These are phyloP conservation scores for Trichoderma gracile DNA, from an alignment of 2,329 filamentous ascomycete species.

Conservation along the genomic window DNA sequence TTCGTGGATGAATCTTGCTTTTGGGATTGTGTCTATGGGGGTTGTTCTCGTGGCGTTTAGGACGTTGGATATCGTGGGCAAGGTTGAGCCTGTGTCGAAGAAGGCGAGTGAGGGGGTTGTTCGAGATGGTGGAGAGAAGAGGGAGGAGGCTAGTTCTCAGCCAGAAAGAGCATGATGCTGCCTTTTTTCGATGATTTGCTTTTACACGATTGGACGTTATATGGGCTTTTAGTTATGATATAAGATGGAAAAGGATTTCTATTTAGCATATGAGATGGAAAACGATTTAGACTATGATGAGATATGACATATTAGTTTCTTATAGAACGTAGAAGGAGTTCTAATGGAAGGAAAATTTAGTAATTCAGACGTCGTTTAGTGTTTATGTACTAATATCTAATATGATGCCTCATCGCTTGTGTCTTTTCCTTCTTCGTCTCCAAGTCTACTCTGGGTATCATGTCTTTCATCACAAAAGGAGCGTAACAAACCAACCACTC, in stretches of 20 bases:
- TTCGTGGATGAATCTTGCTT: conserved; percentile 54
- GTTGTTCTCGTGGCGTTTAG: conserved; percentile 52
- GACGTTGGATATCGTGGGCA: conserved; percentile 55
- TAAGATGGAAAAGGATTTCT: too few relatives aligned
- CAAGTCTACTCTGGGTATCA: conserved; percentile 21
- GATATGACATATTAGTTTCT: too few relatives aligned
- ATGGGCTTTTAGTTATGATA: neutral
- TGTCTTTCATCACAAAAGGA: conserved; percentile 20
- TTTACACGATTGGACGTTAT: neutral
- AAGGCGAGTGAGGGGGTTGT: neutral
- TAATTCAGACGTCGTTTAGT: neutral
- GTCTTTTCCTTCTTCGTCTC: neutral
- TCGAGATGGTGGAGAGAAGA: neutral
- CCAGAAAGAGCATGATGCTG: neutral
- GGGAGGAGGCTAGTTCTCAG: neutral
- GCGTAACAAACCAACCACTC: neutral
- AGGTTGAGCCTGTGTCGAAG: conserved; percentile 31
- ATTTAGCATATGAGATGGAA: too few relatives aligned
- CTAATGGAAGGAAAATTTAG: too few relatives aligned
- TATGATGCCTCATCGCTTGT: conserved; percentile 4
- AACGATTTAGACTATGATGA: too few relatives aligned
- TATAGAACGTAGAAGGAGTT: too few relatives aligned
- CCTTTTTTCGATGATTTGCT: neutral
- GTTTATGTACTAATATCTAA: neutral
- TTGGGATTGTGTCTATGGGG: conserved; percentile 46